A percentile compares a stretch with the other conserved stretches of the same genome.
These are phyloP conservation scores for Nephelium lappaceum DNA, from an alignment of 345 rosid genomes.

Conservation along the genomic window DNA sequence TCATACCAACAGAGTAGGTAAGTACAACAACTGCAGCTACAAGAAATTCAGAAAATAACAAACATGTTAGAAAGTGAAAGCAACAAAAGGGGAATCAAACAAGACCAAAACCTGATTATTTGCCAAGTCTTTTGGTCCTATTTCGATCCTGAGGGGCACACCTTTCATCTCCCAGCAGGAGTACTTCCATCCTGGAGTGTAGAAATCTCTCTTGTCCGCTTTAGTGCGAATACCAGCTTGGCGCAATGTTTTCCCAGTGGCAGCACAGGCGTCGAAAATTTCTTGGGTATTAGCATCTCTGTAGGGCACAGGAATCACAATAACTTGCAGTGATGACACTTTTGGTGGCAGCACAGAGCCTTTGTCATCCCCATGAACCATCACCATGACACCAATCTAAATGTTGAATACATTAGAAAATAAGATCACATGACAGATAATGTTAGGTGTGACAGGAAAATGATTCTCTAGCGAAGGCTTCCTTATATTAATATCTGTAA, in stretches of 20 bases:
- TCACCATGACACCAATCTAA: constrained; percentile 92
- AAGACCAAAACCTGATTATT: constrained; percentile 60
- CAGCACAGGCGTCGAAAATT: constrained; percentile 78
- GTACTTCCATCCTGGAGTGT: constrained; percentile 98
- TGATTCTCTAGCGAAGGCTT: too few relatives aligned
- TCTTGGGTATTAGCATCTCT: constrained; percentile 43
- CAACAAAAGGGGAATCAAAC: background rate
- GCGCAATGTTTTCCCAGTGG: constrained; percentile 59
- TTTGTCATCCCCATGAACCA: constrained; percentile 96
- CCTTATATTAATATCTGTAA: too few relatives aligned
- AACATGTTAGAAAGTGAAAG: constrained; percentile 1
- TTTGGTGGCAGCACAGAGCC: constrained; percentile 88
- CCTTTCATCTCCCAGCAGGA: constrained; percentile 98
- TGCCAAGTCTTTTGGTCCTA: constrained; percentile 87
- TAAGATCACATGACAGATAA: too few relatives aligned
- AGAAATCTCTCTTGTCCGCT: constrained; percentile 78
- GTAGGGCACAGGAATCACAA: constrained; percentile 54
- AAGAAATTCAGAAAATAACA: constrained; percentile 1
- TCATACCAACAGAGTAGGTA: too few relatives aligned
- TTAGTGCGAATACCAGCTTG: constrained; percentile 77
- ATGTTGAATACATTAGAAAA: background rate
- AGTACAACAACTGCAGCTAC: too few relatives aligned
- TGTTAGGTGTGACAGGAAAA: too few relatives aligned
- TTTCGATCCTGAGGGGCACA: constrained; percentile 93
- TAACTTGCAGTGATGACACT: constrained; percentile 81